Evolutionary conservation across 192 early-diverging fungal species (phyloP).

Genomic region (Phlyctochytrium planicorne): DNA sequence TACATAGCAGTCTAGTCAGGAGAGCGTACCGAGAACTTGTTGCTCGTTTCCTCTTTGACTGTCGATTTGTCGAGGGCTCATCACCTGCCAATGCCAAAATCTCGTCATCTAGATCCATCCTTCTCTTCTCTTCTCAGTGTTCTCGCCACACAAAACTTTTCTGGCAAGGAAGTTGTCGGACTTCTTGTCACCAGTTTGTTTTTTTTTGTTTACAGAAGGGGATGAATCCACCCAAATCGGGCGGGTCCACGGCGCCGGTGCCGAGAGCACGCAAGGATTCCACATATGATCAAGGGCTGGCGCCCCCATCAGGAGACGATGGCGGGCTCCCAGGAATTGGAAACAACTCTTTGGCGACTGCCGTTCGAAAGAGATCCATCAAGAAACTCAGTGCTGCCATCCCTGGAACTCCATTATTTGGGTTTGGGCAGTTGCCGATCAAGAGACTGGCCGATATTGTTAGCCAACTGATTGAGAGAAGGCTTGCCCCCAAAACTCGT

Average conservation of each 20-base stretch:
- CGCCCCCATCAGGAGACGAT: too few species aligned
- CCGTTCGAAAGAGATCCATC: neutral
- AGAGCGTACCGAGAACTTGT: neutral
- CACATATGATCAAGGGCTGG: too few species aligned
- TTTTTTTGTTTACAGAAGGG: too few species aligned
- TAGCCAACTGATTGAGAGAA: constrained; percentile 20
- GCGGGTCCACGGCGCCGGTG: too few species aligned
- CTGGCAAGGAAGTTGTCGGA: too few species aligned
- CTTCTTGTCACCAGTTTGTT: too few species aligned
- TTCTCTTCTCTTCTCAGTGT: too few species aligned
- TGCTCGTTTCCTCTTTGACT: neutral
- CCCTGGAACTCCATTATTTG: constrained; percentile 2
- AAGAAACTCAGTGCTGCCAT: constrained; percentile 1
- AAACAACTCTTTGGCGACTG: too few species aligned
- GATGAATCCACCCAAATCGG: too few species aligned
- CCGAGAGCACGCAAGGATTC: too few species aligned
- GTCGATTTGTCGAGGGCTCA: neutral
- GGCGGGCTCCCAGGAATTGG: too few species aligned
- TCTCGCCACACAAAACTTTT: too few species aligned
- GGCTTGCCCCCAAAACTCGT: constrained; percentile 31
- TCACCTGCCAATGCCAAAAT: neutral
- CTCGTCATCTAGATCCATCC: constrained; percentile 5
- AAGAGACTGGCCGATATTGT: constrained; percentile 23
- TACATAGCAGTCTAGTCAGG: neutral
- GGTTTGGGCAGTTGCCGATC: constrained; percentile 12